phyloP scores from a whole-genome alignment of 176 grass and related monocot genomes.

The Musa troglodytarum region DNA sequence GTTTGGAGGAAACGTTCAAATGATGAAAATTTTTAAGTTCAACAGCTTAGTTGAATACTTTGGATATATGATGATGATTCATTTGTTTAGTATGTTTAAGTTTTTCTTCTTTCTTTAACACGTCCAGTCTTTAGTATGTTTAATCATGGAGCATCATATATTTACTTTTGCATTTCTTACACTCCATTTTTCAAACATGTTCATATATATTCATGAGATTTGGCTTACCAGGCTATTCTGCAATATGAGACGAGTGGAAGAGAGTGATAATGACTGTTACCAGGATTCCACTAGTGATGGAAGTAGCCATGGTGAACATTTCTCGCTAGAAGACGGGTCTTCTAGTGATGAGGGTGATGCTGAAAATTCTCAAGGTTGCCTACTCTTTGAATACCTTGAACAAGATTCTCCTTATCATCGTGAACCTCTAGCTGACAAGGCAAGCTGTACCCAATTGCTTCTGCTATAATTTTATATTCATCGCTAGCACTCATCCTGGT shows the following conservation, averaged over 20 bases:
- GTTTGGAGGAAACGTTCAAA: neutral
- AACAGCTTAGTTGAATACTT: neutral
- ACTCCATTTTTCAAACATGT: neutral
- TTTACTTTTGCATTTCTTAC: neutral
- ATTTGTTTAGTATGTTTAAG: neutral
- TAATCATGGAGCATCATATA: neutral
- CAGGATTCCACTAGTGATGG: constrained; percentile 2
- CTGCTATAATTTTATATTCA: neutral
- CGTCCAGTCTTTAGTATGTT: neutral
- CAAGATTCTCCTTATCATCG: too few relatives aligned
- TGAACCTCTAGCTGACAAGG: neutral
- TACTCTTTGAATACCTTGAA: too few relatives aligned
- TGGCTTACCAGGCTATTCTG: neutral
- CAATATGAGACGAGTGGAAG: neutral
- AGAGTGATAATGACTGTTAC: constrained; percentile 6
- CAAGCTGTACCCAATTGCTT: neutral
- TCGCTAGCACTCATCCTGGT: constrained; percentile 1
- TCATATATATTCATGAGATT: neutral
- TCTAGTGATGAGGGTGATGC: neutral
- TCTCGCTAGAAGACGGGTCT: neutral
- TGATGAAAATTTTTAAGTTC: neutral
- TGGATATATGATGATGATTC: neutral
- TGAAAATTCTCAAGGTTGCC: too few relatives aligned
- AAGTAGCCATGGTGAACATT: neutral
- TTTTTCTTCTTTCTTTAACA: neutral